These are phyloP conservation scores for Ramaria sp. DNA, from an alignment of 768 basidiomycete genomes.

Conservation along the genomic window DNA sequence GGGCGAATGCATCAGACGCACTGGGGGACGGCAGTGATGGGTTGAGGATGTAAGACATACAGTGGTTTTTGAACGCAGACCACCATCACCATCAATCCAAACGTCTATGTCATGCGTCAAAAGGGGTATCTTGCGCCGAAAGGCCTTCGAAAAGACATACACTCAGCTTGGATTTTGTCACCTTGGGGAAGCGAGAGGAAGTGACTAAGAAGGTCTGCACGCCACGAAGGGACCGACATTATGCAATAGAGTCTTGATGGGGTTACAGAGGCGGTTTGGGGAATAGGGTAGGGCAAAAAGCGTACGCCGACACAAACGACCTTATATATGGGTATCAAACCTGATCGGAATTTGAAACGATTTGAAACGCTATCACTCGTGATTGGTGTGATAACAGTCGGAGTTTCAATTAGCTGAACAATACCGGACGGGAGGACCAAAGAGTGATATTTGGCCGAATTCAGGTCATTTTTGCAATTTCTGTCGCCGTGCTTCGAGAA, in stretches of 20 bases:
- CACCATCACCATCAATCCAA: conserved; percentile 95
- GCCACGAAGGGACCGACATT: conserved; percentile 36
- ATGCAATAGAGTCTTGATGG: neutral
- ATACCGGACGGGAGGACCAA: neutral
- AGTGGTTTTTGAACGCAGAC: conserved; percentile 93
- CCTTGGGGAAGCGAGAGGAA: conserved; percentile 87
- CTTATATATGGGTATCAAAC: neutral
- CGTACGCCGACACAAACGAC: neutral
- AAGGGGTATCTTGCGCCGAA: conserved; percentile 7
- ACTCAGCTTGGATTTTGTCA: conserved; percentile 90
- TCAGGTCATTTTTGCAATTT: too few species aligned
- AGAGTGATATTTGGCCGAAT: too few species aligned
- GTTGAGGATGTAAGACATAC: conserved; percentile 47
- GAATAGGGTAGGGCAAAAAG: conserved; percentile 13
- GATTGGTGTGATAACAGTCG: conserved; percentile 5
- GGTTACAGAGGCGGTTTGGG: neutral
- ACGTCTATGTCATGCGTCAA: conserved; percentile 51
- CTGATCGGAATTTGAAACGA: conserved; percentile 7
- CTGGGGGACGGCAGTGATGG: too few species aligned
- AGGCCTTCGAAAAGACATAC: conserved; percentile 28
- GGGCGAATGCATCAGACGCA: neutral
- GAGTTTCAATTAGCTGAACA: neutral
- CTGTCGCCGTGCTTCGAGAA: too few species aligned
- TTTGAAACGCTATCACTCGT: neutral
- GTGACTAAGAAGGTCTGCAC: conserved; percentile 79